Evolutionary conservation across 2,329 filamentous ascomycete species (phyloP), one percentile per base, ranked within the genome.

Genomic region (Nemania abortiva): DNA sequence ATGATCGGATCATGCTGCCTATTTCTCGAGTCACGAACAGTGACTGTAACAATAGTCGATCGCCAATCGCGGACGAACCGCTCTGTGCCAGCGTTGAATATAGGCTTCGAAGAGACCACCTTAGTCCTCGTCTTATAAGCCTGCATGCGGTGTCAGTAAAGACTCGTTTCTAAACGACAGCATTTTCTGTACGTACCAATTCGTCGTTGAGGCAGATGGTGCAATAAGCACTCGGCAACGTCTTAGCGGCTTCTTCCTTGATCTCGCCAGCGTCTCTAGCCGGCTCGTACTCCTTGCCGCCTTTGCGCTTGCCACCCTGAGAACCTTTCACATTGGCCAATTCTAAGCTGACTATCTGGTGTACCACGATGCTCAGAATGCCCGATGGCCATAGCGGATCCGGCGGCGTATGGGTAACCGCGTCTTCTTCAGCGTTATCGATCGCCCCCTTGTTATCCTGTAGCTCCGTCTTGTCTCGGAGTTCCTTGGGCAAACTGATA

Each of bases 361-460:
- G 95, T 29, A 98, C 87, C 52, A 98, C 87, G 45, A 98, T 82
- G 74, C 91, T 94, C 77, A 95, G 90, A 22, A 99, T 86, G 66
- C 96, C 96, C 74, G 92, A 97, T 0, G 95, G 96, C 94, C 94
- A 98, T 6, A 97, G 86, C n/a, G 95, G 95, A 78, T 98, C 95
- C 0, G 95, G 95, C 6, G 96, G 96, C 0, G 95, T 98, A 77
- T 94, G 92, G 52, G 92, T 88, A 2, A 97, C 93, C 1, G 93
- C 94, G 77, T 97, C 93, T 77, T 97, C 94, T 55, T 92, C 86
- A 1, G 87, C 86, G 7, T 83, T 92, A 65, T 93, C 90, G 50
- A 95, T 85, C 2, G 88, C 85, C 0, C 94, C 95, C 80, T 95
- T 93, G n/a, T 97, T 91, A 67, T 97, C 94, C 78, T 98, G 93